A percentile compares a stretch with the other conserved stretches of the same genome.
Conservation (phyloP, 2,329 filamentous ascomycete species). For the Microcyclosporella mali region DNA sequence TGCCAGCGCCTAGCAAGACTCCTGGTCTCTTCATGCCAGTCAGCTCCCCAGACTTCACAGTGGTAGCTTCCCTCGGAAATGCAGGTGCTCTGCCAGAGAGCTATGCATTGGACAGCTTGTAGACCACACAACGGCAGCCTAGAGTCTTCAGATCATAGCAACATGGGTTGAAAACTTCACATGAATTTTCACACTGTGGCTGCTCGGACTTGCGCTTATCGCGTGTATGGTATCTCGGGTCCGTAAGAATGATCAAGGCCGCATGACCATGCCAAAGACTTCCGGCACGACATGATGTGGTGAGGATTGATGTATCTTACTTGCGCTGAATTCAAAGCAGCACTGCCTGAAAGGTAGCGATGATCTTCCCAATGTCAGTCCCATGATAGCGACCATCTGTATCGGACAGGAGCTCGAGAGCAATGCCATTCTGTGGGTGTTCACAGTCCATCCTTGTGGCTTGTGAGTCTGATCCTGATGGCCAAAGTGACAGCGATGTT, state of each 20-base stretch:
- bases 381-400: slow-evolving; percentile 54
- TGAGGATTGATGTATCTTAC: not conserved
- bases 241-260: slow-evolving; percentile 7
- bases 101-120: slow-evolving; percentile 25
- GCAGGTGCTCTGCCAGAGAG: slow-evolving; percentile 15
- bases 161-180: slow-evolving; percentile 38
- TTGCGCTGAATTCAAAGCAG: too few relatives aligned
- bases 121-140: slow-evolving; percentile 17
- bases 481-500: slow-evolving; percentile 31
- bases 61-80: slow-evolving; percentile 23
- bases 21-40: slow-evolving; percentile 49
- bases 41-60: slow-evolving; percentile 34
- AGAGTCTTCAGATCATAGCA: slow-evolving; percentile 22
- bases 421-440: slow-evolving; percentile 47
- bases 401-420: slow-evolving; percentile 49
- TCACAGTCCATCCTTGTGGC: slow-evolving; percentile 51
- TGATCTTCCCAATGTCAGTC: slow-evolving; percentile 61
- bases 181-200: slow-evolving; percentile 47
- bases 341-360: slow-evolving; percentile 29
- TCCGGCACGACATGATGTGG: slow-evolving; percentile 17
- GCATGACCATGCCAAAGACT: slow-evolving; percentile 9
- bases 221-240: slow-evolving; percentile 12
- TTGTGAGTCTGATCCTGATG: slow-evolving; percentile 46
- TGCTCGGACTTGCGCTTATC: slow-evolving; percentile 24
- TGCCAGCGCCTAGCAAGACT: slow-evolving; percentile 37